phyloP scores from a whole-genome alignment of 768 basidiomycete species.

The Lentinula lateritia region DNA sequence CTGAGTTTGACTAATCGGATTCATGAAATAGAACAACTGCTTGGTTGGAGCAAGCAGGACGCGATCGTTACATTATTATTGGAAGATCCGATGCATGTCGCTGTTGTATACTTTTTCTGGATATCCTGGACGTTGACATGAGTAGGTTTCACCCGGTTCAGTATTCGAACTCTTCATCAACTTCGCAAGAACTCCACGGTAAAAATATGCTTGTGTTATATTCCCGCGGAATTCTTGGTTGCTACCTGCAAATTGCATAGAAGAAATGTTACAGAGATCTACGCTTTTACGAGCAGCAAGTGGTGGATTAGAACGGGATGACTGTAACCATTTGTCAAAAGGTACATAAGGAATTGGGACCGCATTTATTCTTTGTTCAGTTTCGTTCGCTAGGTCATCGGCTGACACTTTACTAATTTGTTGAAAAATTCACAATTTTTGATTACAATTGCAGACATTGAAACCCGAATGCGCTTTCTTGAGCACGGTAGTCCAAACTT shows the following conservation, averaged over 20 bases:
- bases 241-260: constrained; percentile 77
- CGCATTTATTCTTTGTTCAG: constrained; percentile 73
- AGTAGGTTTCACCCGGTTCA: constrained; percentile 10
- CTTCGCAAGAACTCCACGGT: constrained; percentile 43
- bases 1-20: constrained; percentile 50
- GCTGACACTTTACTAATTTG: background rate
- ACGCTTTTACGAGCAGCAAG: constrained; percentile 68
- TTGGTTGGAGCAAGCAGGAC: constrained; percentile 50
- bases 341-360: constrained; percentile 52
- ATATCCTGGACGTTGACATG: background rate
- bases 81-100: constrained; percentile 36
- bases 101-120: constrained; percentile 15
- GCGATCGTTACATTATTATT: constrained; percentile 38
- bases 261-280: constrained; percentile 69
- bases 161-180: constrained; percentile 64
- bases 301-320: constrained; percentile 83
- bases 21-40: constrained; percentile 38
- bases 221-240: constrained; percentile 59
- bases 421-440: too few species aligned
- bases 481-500: too few species aligned
- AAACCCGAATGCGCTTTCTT: too few species aligned
- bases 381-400: constrained; percentile 53
- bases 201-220: constrained; percentile 48
- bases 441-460: too few species aligned
- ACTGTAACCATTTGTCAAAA: constrained; percentile 61